Evolutionary conservation across 1,284 basidiomycete species (phyloP).

Genomic region (Hymenochaete sp.): DNA sequence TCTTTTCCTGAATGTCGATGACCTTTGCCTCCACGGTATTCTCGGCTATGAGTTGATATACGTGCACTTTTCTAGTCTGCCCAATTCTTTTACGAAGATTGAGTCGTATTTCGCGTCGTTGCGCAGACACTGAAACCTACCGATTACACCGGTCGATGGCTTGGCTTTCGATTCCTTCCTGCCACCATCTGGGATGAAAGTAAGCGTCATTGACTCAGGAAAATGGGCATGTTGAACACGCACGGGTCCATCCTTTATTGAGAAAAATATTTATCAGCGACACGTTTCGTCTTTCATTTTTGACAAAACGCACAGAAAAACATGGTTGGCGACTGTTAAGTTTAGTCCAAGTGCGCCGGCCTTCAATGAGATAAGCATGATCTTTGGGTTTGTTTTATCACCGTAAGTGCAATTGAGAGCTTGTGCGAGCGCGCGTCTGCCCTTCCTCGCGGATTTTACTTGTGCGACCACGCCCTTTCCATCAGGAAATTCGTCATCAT

Average conservation of each 20-base stretch:
- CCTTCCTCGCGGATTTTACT: constrained; percentile 31
- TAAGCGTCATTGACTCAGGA: constrained; percentile 10
- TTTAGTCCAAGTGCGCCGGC: constrained; percentile 79
- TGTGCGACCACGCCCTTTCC: constrained; percentile 26
- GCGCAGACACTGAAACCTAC: constrained; percentile 23
- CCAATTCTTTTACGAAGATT: constrained; percentile 47
- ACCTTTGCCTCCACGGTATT: constrained; percentile 83
- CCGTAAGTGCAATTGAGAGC: constrained; percentile 17
- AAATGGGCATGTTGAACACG: constrained; percentile 28
- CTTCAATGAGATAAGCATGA: constrained; percentile 85
- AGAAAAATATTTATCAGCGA: neutral
- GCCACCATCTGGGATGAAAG: constrained; percentile 53
- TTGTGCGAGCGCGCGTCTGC: constrained; percentile 10
- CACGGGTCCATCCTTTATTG: constrained; percentile 72
- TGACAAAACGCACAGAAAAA: constrained; percentile 59
- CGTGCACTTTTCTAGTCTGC: constrained; percentile 71
- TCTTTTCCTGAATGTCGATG: constrained; percentile 76
- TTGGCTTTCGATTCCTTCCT: constrained; percentile 84
- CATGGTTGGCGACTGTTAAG: constrained; percentile 83
- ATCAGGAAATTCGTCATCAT: constrained; percentile 30
- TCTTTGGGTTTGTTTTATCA: constrained; percentile 47
- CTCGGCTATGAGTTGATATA: constrained; percentile 83
- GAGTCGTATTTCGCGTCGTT: constrained; percentile 6
- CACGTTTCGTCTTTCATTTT: neutral
- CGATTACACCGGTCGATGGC: constrained; percentile 78